A percentile compares a stretch with the other conserved stretches of the same genome.
Evolutionary conservation across 208 protist genomes (phyloP).

Genomic region (Strigomonas culicis): DNA sequence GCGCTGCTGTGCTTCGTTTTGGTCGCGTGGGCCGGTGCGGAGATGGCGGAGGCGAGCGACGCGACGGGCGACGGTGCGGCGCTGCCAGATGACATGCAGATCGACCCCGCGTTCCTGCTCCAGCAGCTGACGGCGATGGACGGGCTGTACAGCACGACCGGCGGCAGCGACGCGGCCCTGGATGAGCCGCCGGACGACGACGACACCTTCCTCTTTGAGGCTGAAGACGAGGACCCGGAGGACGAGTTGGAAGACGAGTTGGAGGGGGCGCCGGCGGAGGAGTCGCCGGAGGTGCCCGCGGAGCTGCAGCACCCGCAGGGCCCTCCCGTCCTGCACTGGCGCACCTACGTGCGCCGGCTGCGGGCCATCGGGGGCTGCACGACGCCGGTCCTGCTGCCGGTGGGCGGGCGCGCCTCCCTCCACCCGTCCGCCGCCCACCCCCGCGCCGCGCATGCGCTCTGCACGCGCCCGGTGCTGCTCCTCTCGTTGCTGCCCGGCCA

Average conservation of each 20-base stretch:
- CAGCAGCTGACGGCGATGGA: not conserved
- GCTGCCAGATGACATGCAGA: too few species aligned
- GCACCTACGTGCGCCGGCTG: conserved; percentile 13
- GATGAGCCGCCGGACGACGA: too few species aligned
- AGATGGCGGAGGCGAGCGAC: too few species aligned
- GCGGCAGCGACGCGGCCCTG: not conserved
- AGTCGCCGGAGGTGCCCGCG: not conserved
- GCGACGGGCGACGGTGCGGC: too few species aligned
- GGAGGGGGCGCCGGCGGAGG: too few species aligned
- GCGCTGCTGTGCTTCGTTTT: too few species aligned
- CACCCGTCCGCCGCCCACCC: not conserved
- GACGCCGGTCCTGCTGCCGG: not conserved
- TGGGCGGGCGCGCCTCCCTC: not conserved
- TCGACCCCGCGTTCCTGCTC: too few species aligned
- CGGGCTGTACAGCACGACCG: not conserved
- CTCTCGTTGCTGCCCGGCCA: not conserved
- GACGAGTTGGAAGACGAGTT: too few species aligned
- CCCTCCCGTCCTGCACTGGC: conserved; percentile 20
- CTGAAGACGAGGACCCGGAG: too few species aligned
- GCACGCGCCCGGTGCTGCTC: conserved; percentile 4
- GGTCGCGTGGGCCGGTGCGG: too few species aligned
- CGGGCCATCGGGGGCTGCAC: conserved; percentile 8
- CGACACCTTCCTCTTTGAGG: too few species aligned
- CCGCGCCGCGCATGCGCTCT: not conserved
- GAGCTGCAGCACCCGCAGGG: not conserved